Evolutionary conservation across 208 protist species (phyloP).

Genomic region (Wallacemonas rigidus): DNA sequence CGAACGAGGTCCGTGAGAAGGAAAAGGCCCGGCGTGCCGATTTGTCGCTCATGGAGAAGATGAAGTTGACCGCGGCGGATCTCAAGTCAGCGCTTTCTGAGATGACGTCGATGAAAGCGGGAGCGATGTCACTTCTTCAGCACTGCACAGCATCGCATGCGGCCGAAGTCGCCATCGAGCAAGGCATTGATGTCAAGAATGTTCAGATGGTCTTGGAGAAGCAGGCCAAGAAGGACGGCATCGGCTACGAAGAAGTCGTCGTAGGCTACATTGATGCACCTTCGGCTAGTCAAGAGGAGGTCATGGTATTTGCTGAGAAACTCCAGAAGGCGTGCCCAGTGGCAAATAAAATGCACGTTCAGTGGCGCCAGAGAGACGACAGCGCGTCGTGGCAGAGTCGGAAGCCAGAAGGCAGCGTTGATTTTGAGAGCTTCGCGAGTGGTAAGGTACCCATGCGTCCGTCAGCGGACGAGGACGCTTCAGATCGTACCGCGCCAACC

Average conservation of each 20-base stretch:
- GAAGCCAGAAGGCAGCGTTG: not conserved
- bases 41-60: slow-evolving; percentile 14
- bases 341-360: slow-evolving; percentile 63
- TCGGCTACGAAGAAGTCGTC: slow-evolving; percentile 61
- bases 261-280: slow-evolving; percentile 90
- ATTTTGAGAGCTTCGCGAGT: slow-evolving; percentile 2
- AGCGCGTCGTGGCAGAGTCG: not conserved
- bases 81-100: slow-evolving; percentile 34
- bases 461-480: not conserved
- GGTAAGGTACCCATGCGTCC: not conserved
- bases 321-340: slow-evolving; percentile 77
- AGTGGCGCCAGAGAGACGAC: slow-evolving; percentile 37
- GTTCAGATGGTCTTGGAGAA: slow-evolving; percentile 80
- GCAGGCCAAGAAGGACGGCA: slow-evolving; percentile 24
- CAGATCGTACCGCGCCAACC: not conserved
- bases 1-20: slow-evolving; percentile 19
- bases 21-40: slow-evolving; percentile 2
- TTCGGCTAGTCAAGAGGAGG: slow-evolving; percentile 57
- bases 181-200: slow-evolving; percentile 81
- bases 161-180: slow-evolving; percentile 80
- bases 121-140: slow-evolving; percentile 76
- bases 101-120: slow-evolving; percentile 61
- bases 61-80: slow-evolving; percentile 32
- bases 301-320: slow-evolving; percentile 74
- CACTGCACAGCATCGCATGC: slow-evolving; percentile 87